Evolutionary conservation across 495 filamentous ascomycete species (phyloP).

Genomic region (Parathielavia hyrcaniae): DNA sequence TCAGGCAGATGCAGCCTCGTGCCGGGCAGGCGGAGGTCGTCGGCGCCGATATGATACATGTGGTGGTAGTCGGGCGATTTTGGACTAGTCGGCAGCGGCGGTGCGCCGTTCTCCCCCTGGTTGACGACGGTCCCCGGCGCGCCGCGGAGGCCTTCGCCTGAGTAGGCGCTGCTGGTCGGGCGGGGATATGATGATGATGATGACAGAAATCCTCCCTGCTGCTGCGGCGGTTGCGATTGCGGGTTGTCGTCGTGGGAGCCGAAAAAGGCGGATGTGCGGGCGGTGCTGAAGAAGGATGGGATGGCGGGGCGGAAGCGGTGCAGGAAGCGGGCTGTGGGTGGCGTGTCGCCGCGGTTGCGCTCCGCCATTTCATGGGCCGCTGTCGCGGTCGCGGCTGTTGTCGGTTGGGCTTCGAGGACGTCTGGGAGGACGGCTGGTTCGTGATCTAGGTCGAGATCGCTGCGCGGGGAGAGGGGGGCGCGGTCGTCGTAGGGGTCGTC

Average conservation of each 20-base stretch:
- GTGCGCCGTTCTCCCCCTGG: conserved; percentile 9
- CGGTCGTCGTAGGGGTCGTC: conserved; percentile 24
- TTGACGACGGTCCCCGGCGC: conserved; percentile 24
- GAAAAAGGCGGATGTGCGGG: conserved; percentile 3
- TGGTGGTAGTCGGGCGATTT: conserved; percentile 39
- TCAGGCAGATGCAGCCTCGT: conserved; percentile 39
- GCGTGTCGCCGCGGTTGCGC: conserved; percentile 17
- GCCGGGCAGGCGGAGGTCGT: conserved; percentile 34
- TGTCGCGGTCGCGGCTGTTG: background rate
- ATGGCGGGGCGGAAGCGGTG: conserved; percentile 33
- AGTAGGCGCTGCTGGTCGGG: conserved; percentile 29
- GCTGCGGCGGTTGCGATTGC: background rate
- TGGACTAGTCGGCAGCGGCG: conserved; percentile 21
- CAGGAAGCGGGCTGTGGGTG: conserved; percentile 17
- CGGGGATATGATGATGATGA: conserved; percentile 4
- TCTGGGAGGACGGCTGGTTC: background rate
- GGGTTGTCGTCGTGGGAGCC: conserved; percentile 1
- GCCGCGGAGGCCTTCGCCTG: conserved; percentile 25
- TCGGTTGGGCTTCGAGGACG: conserved; percentile 25
- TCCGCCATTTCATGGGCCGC: conserved; percentile 25
- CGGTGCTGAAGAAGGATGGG: conserved; percentile 30
- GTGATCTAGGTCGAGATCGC: background rate
- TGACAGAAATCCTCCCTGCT: background rate
- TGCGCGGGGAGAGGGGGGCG: conserved; percentile 24
- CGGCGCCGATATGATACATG: conserved; percentile 30